Base-by-base conservation (phyloP, 2,329 filamentous ascomycete species). In the Cadophora gregata region DNA sequence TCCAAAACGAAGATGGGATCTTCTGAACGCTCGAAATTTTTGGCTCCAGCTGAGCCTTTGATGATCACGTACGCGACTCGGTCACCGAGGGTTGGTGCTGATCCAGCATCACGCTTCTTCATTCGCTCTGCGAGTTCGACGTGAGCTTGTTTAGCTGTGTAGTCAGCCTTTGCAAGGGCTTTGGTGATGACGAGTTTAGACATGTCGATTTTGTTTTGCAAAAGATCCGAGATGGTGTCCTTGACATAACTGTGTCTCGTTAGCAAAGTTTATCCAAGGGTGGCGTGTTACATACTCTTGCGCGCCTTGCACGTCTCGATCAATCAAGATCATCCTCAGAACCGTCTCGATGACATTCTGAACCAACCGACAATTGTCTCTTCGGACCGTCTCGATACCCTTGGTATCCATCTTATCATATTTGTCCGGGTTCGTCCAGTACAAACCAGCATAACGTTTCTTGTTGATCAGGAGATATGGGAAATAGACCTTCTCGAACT, bases 331-430 rank as follows among this genome's bases (percentile, higher is more conserved):
- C 90, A 97, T 98, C 72, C 93, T 88, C 71, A 99, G 81, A 25
- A 97, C 95, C 64, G 96, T 98, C 80, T 99, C 96, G 75, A 99
- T 98, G 67, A 98, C 96, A 3, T 92, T 97, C 79, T 98, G 95
- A 19, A 98, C 96, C 67, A 99, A 82, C 62, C 96, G 85, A 77
- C 96, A 99, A 77, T 99, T 99, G 79, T 99, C 96, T 85, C 96
- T 86, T 72, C 96, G 90, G 56, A 99, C 96, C 3, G 96, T 99
- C 80, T 99, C 96, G 72, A 99, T 98, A 84, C 96, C 96, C 79
- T 99, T 99, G 67, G 93, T 98, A 80, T 99, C 96, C 96, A 99
- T 99, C 84, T 98, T 99, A 85, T 99, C 96, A 79, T 91, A 96
- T 80, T 97, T 97, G 50, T 95, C 87, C 0, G 95, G 88, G 72